These are phyloP conservation scores for Clarkia xantiana DNA, from an alignment of 345 rosid genomes.

Conservation along the genomic window DNA sequence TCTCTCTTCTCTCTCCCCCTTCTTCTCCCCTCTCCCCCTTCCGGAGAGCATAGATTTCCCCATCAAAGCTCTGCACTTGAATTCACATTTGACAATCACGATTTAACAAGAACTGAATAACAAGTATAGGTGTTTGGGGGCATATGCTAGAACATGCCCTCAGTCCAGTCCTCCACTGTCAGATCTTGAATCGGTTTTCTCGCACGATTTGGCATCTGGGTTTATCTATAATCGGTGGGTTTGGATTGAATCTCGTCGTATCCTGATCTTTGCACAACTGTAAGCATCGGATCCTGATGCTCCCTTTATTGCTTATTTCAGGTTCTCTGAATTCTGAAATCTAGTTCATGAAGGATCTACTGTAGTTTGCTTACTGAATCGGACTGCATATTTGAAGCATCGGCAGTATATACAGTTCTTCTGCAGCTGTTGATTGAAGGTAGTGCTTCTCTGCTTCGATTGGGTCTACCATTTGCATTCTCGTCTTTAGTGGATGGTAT, in stretches of 20 bases:
- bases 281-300: conserved; percentile 16
- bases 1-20: conserved; percentile 2
- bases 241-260: conserved; percentile 5
- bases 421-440: conserved; percentile 25
- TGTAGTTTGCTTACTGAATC: conserved; percentile 31
- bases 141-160: conserved; percentile 44
- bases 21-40: too few relatives aligned
- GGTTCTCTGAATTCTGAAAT: conserved; percentile 25
- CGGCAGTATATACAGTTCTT: conserved; percentile 10
- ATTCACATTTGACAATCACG: conserved; percentile 22
- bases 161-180: conserved; percentile 38
- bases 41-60: conserved; percentile 3
- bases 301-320: conserved; percentile 15
- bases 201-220: conserved; percentile 48
- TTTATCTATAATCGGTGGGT: conserved; percentile 7
- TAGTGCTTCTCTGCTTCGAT: conserved; percentile 15
- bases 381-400: conserved; percentile 7
- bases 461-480: conserved; percentile 8
- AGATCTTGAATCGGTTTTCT: conserved; percentile 34
- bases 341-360: conserved; percentile 47
- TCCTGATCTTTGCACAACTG: conserved; percentile 45
- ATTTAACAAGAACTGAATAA: conserved; percentile 3
- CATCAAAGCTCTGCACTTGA: conserved; percentile 12
- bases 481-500: conserved; percentile 5
- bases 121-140: conserved; percentile 12